Conservation (phyloP, 139 green algal genomes). For the Chlamydomonas applanata region DNA sequence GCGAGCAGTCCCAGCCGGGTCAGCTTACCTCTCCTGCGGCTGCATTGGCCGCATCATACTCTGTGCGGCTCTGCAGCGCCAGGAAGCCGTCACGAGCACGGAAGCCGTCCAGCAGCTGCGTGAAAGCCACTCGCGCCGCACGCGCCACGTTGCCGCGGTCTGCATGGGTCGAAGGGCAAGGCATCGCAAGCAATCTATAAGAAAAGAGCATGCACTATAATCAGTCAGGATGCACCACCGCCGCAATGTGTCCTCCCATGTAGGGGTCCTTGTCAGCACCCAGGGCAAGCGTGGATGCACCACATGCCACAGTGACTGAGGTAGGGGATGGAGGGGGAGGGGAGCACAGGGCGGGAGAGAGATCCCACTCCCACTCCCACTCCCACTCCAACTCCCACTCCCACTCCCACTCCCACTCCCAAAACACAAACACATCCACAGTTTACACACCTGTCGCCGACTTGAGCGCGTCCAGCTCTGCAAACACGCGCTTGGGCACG, state of each 20-base stretch:
- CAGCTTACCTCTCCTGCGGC: not conserved
- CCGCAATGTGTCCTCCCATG: no score
- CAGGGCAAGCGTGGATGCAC: no score
- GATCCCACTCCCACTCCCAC: no score
- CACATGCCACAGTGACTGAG: no score
- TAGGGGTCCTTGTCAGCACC: no score
- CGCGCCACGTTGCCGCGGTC: constrained; percentile 1
- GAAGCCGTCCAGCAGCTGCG: constrained; percentile 4
- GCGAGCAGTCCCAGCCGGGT: no score
- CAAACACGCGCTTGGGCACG: constrained; percentile 3
- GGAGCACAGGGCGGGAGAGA: not conserved
- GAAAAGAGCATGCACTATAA: no score
- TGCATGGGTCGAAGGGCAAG: not conserved
- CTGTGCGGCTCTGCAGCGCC: not conserved
- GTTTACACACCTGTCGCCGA: not conserved
- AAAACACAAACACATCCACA: not conserved
- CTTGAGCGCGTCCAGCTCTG: constrained; percentile 12
- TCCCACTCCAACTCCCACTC: not conserved
- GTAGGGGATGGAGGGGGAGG: not conserved
- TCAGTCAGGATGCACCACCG: no score
- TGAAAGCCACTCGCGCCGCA: not conserved
- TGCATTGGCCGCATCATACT: not conserved
- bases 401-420: not conserved
- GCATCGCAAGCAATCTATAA: no score
- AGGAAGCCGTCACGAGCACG: constrained; percentile 2